phyloP scores from a whole-genome alignment of 1,284 basidiomycete genomes.

The Puccinia coronata region DNA sequence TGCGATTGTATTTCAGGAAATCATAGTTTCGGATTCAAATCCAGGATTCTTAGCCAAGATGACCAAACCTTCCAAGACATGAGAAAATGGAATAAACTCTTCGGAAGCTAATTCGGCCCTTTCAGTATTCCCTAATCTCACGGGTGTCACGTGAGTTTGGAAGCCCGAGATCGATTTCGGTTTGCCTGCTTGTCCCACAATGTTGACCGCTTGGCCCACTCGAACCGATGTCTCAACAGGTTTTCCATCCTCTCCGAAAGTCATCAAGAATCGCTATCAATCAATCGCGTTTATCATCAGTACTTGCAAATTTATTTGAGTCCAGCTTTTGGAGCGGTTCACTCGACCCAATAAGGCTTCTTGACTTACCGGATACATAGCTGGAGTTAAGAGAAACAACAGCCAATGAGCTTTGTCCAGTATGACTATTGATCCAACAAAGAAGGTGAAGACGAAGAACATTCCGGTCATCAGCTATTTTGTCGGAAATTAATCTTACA shows the following conservation, averaged over 20 bases:
- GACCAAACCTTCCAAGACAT: slow-evolving; percentile 74
- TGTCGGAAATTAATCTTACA: neutral
- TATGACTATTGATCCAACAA: slow-evolving; percentile 66
- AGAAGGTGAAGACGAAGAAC: neutral
- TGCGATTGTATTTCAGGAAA: slow-evolving; percentile 1
- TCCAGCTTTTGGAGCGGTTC: neutral
- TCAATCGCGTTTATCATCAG: neutral
- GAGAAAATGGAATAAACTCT: slow-evolving; percentile 87
- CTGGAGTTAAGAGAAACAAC: slow-evolving; percentile 89
- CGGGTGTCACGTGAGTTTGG: slow-evolving; percentile 95
- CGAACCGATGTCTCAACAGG: slow-evolving; percentile 76
- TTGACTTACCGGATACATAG: slow-evolving; percentile 79
- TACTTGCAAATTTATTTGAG: neutral
- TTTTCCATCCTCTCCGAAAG: slow-evolving; percentile 81
- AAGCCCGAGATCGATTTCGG: slow-evolving; percentile 88
- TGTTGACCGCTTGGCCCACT: slow-evolving; percentile 72
- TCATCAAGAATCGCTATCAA: slow-evolving; percentile 80
- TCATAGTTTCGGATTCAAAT: slow-evolving; percentile 57
- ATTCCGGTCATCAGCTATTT: neutral
- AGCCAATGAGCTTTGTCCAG: slow-evolving; percentile 98
- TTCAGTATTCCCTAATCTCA: slow-evolving; percentile 88
- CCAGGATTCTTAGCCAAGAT: slow-evolving; percentile 61
- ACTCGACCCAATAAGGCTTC: neutral
- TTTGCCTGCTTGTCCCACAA: slow-evolving; percentile 87
- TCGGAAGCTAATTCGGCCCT: slow-evolving; percentile 94